Conservation (phyloP, 805 yeast genomes). For the Starmerella geochares region DNA sequence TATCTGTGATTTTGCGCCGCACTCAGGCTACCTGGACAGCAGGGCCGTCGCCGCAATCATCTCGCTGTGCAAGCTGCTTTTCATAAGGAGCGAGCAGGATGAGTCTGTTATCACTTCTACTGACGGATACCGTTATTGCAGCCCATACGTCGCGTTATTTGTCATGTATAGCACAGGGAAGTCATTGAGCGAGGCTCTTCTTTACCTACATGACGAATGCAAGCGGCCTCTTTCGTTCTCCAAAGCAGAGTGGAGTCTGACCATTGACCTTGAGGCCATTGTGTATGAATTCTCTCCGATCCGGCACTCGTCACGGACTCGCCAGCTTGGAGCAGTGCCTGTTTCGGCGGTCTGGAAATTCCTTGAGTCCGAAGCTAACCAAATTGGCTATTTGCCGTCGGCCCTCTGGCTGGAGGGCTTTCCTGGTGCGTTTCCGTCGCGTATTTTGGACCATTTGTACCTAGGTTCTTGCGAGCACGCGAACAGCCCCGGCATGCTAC, state of each 20-base stretch:
- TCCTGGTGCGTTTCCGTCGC: constrained; percentile 71
- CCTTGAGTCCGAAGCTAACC: not conserved
- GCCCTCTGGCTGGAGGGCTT: constrained; percentile 15
- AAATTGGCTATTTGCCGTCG: not conserved
- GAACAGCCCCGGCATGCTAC: constrained; percentile 51
- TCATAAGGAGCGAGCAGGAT: not conserved
- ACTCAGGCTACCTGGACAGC: not conserved
- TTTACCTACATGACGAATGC: not conserved
- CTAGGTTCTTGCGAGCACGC: constrained; percentile 82
- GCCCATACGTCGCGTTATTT: constrained; percentile 59
- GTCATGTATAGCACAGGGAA: constrained; percentile 1
- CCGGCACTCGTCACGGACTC: not conserved
- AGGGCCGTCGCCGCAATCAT: not conserved
- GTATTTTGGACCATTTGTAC: constrained; percentile 72
- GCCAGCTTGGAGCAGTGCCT: not conserved
- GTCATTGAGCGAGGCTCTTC: constrained; percentile 1
- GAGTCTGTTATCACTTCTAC: constrained; percentile 54
- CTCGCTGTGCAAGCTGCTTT: not conserved
- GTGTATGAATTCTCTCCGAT: not conserved
- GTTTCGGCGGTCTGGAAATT: not conserved
- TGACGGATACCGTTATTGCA: constrained; percentile 88
- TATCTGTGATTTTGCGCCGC: not conserved
- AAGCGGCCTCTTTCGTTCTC: constrained; percentile 3
- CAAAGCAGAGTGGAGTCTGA: not conserved
- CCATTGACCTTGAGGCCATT: not conserved